Evolutionary conservation across 1,139 yeast species (phyloP), one percentile per base, ranked within the genome.

Genomic region (Zygosaccharomyces pseudobailii): DNA sequence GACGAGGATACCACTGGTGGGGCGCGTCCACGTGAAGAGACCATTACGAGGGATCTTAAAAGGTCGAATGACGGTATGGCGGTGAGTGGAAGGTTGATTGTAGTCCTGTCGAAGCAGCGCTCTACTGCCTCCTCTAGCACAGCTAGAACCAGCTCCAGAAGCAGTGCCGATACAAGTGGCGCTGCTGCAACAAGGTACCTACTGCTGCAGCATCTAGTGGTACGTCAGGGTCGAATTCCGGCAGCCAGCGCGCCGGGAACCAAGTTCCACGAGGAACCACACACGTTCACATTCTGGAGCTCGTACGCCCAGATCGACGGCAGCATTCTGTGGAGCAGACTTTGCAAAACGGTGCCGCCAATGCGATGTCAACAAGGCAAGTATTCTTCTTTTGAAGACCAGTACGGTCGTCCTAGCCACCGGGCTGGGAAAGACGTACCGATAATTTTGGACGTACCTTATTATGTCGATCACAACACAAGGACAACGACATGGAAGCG

Each of bases 401-500:
- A 92, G 65, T 81, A 83, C 60, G 99, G 99, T 42, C 78, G 97
- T n/a, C 61, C 75, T 92, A n/a, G 57, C 99, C 98, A 5, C 87
- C 97, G 3, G 99, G 99, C 3, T 92, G 98, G 98, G 99, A 92
- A 70, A 82, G 98, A 59, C 81, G 97, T 68, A 90, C 97, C 1
- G 99, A 92, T 68, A 89, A 89, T 66, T 87, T 89, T 61, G 98
- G 98, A 28, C 81, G 99, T 63, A 92, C 97, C 0, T 92, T 92
- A 94, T 69, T 92, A 92, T 66, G 98, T 92, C 36, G 99, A 92
- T 70, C 99, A 92, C 71, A 90, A 90, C 67, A 87, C 96, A 28
- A 82, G 97, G 70, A 87, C 97, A 6, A 92, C 99, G 3, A 92
- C 98, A 8, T 92, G 99, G 99, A 90, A 87, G 59, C 80, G 99